Percentiles rank a stretch among this genome's conserved stretches.
Conservation (phyloP, 1,284 basidiomycete genomes). For the Leccinum huronense region DNA sequence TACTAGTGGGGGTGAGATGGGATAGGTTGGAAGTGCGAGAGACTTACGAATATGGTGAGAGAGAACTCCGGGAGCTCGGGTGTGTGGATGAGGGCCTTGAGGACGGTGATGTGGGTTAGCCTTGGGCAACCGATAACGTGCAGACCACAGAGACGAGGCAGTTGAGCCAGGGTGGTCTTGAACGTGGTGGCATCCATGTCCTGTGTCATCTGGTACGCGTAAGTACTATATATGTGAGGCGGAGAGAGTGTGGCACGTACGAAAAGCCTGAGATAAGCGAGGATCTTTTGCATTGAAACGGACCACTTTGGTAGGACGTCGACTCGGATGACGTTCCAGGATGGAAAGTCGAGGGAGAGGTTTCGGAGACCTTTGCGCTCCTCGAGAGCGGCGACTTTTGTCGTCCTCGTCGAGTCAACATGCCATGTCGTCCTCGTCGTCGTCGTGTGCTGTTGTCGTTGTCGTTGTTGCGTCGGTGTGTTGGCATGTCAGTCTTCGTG, state of each 20-base stretch:
- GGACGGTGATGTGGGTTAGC: constrained; percentile 48
- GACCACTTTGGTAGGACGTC: constrained; percentile 59
- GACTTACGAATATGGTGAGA: constrained; percentile 53
- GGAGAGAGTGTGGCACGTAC: constrained; percentile 41
- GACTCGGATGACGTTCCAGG: constrained; percentile 50
- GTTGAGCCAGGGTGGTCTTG: constrained; percentile 43
- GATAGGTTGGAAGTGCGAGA: constrained; percentile 20
- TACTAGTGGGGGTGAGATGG: constrained; percentile 22
- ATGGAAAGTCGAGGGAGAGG: constrained; percentile 54
- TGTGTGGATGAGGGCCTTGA: constrained; percentile 46
- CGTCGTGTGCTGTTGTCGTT: no score
- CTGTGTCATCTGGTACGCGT: constrained; percentile 38
- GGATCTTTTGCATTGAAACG: constrained; percentile 37
- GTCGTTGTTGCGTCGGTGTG: no score
- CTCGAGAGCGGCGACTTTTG: constrained; percentile 42
- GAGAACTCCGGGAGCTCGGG: constrained; percentile 59
- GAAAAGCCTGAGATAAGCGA: constrained; percentile 55
- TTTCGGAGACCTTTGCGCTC: constrained; percentile 42
- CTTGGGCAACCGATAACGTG: constrained; percentile 60
- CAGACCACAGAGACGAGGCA: constrained; percentile 53
- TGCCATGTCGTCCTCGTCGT: no score
- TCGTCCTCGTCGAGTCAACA: no score
- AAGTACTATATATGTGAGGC: neutral
- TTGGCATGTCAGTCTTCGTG: no score
- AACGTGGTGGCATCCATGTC: constrained; percentile 54